phyloP scores from a whole-genome alignment of 768 basidiomycete species.

The Serendipita sp. region DNA sequence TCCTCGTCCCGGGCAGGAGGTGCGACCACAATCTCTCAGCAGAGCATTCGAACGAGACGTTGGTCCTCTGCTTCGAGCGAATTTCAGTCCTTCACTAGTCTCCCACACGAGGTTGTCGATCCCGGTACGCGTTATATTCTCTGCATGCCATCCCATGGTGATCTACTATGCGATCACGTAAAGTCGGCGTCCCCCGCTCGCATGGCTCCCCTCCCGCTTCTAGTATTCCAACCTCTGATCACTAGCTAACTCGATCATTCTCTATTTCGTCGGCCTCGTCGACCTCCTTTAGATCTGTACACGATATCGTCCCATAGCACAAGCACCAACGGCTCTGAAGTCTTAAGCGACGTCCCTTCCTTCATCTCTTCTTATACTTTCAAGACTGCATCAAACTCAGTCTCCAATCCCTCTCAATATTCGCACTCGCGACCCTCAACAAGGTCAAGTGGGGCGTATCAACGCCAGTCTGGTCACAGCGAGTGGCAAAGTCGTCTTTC shows the following conservation, averaged over 20 bases:
- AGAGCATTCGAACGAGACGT: not conserved
- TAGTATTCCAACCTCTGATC: too few species aligned
- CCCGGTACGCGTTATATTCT: not conserved
- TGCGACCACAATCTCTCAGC: not conserved
- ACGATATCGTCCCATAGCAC: not conserved
- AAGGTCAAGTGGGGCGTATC: not conserved
- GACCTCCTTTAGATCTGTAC: not conserved
- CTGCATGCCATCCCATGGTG: too few species aligned
- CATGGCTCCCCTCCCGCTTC: too few species aligned
- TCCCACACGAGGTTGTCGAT: not conserved
- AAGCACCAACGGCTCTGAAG: not conserved
- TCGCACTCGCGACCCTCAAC: not conserved
- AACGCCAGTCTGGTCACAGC: not conserved
- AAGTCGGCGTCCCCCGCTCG: too few species aligned
- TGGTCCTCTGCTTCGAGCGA: not conserved
- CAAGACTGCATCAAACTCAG: not conserved
- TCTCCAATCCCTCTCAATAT: not conserved
- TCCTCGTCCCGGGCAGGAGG: not conserved
- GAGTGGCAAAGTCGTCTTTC: not conserved
- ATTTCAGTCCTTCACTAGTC: not conserved
- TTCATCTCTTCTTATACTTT: slow-evolving; percentile 1
- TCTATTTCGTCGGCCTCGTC: not conserved
- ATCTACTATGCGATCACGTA: too few species aligned
- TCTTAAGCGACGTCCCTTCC: not conserved
- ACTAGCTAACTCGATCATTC: not conserved